Percentiles rank a stretch among this genome's conserved stretches.
Evolutionary conservation across 2,329 filamentous ascomycete genomes (phyloP).

Genomic region (Calonectria leucothoes): DNA sequence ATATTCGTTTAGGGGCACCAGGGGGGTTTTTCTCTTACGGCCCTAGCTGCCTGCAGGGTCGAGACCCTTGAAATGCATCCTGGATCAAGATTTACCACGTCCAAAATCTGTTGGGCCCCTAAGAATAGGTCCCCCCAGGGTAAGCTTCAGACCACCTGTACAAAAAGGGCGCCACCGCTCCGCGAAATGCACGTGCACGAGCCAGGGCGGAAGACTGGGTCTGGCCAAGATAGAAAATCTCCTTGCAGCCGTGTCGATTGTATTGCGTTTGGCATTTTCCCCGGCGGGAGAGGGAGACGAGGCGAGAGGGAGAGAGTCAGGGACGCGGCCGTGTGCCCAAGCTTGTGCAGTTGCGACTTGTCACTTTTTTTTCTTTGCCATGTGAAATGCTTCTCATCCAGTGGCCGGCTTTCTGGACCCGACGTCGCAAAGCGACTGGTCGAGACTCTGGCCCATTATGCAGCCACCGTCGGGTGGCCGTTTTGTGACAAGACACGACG

Average conservation of each 20-base stretch:
- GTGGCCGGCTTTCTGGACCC: neutral
- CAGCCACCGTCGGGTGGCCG: neutral
- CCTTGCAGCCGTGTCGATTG: neutral
- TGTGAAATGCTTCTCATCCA: neutral
- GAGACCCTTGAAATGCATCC: neutral
- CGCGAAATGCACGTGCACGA: neutral
- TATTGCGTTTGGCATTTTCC: neutral
- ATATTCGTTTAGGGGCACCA: conserved; percentile 5
- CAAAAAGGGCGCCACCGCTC: neutral
- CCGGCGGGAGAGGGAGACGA: neutral
- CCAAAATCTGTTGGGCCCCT: conserved; percentile 2
- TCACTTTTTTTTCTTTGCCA: neutral
- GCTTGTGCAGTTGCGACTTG: neutral
- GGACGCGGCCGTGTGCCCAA: neutral
- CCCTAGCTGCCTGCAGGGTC: conserved; percentile 4
- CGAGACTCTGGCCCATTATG: neutral
- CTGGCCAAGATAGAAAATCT: neutral
- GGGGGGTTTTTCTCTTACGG: neutral
- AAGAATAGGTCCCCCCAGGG: neutral
- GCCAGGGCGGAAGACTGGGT: neutral
- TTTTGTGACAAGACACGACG: neutral
- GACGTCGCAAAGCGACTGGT: neutral
- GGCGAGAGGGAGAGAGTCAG: neutral
- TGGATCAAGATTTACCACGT: neutral
- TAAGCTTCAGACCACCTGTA: neutral